Evolutionary conservation across 2,329 filamentous ascomycete species (phyloP), one percentile per base, ranked within the genome.

Genomic region (Arachnopeziza araneosa): DNA sequence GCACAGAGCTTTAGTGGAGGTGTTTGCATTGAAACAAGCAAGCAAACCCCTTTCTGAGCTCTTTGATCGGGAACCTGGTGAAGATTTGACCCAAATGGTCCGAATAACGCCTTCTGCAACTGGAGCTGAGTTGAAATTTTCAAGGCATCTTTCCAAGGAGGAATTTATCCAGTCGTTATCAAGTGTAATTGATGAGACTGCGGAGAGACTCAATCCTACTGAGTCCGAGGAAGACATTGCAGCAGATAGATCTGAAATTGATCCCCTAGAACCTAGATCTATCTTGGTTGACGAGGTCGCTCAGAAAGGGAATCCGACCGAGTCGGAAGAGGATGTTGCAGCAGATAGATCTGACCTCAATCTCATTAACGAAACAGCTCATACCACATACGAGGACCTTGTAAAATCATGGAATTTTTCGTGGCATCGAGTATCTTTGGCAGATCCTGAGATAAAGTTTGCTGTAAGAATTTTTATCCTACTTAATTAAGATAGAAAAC

Each of bases 381-480:
- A 62, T 24, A 65, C 63, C 54, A 67, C 63, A 55, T 71, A 71
- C 60, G 60, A 62, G 17, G 66, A 68, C 52, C 64, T 66, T 22
- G 66, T 77, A 56, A 73, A 77, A 66, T 68, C 74, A 1, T 84
- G 80, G 79, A 79, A 82, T 61, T 68, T 73, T 12, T 78, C 77
- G 57, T 91, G 86, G 85, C 82, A 84, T 70, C 67, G 75, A 6
- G 74, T 86, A 17, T 75, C 80, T 2, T 71, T 95, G 26, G 71
- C 76, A 21, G 81, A 90, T 66, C 74, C 78, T 1, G 73, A 78
- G 50, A 71, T 89, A 64, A 91, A 90, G 72, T 93, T 95, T 77
- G 84, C 86, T 60, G 90, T 95, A 82, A 65, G 87, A 44, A 49
- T 21, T 8, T 48, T 30, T 21, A 23, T 4, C 22, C 23, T 36